phyloP scores from a whole-genome alignment of 148 eudicot species.

The Dianthus caryophyllus region DNA sequence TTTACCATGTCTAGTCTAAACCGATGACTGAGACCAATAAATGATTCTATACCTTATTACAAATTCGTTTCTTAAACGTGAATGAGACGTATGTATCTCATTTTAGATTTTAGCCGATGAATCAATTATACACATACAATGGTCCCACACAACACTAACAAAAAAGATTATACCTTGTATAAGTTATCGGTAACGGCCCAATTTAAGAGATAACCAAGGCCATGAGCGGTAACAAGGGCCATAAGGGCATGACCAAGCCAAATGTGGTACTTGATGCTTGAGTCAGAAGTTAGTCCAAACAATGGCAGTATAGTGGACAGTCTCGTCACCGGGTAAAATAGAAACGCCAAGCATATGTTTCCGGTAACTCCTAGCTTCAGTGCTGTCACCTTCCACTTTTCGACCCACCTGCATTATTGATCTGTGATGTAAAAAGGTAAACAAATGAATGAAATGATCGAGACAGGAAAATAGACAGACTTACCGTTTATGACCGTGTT shows the following conservation, averaged over 20 bases:
- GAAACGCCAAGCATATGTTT: constrained; percentile 52
- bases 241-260: constrained; percentile 75
- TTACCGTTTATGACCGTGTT: constrained; percentile 42
- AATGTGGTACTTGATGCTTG: constrained; percentile 74
- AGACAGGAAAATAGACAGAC: no score
- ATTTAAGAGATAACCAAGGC: constrained; percentile 43
- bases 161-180: constrained; percentile 36
- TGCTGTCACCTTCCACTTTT: constrained; percentile 49
- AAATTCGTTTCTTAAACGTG: no score
- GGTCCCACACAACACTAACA: no score
- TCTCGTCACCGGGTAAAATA: constrained; percentile 75
- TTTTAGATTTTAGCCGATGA: no score
- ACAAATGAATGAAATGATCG: no score
- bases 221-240: constrained; percentile 63
- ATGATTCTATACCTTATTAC: no score
- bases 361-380: constrained; percentile 54
- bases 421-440: no score
- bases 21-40: no score
- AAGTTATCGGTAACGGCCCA: constrained; percentile 47
- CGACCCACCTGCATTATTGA: constrained; percentile 67
- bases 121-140: no score
- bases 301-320: constrained; percentile 62
- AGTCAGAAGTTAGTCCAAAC: constrained; percentile 75
- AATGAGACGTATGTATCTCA: no score
- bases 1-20: no score